These are phyloP conservation scores for Botrytis fragariae DNA, from an alignment of 2,329 filamentous ascomycete species.

Conservation along the genomic window DNA sequence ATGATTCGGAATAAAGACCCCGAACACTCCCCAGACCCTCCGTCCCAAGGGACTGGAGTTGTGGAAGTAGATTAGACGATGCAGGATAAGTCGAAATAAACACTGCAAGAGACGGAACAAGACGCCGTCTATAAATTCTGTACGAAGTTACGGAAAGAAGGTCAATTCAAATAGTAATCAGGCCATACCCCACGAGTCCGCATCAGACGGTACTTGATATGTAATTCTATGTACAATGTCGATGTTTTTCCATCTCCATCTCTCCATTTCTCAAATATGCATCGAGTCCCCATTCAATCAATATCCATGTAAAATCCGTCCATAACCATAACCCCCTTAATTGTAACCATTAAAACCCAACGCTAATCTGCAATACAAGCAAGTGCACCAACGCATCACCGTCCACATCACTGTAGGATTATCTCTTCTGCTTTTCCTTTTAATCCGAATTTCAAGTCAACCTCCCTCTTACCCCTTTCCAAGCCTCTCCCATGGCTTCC, in stretches of 20 bases:
- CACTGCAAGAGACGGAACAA: not conserved
- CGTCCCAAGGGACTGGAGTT: not conserved
- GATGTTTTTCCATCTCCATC: slow-evolving; percentile 5
- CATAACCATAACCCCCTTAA: slow-evolving; percentile 6
- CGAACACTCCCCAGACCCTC: not conserved
- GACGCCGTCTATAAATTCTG: not conserved
- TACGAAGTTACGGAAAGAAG: slow-evolving; percentile 5
- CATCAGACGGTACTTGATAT: not conserved
- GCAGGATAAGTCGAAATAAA: not conserved
- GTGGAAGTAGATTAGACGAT: not conserved
- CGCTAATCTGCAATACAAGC: slow-evolving; percentile 16
- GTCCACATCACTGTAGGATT: not conserved
- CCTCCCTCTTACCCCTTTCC: not conserved
- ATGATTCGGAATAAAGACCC: not conserved
- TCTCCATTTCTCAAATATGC: slow-evolving; percentile 14
- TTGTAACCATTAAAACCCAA: slow-evolving; percentile 11
- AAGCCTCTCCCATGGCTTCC: not conserved
- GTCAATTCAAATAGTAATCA: slow-evolving; percentile 13
- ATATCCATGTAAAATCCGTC: slow-evolving; percentile 12
- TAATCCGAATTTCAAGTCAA: not conserved
- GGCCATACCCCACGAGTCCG: not conserved
- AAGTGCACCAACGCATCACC: slow-evolving; percentile 8
- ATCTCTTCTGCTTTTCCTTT: not conserved
- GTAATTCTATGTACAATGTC: slow-evolving; percentile 18
- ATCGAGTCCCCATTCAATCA: slow-evolving; percentile 9